Conservation (phyloP, 768 basidiomycete genomes). For the Gyrodon lividus region DNA sequence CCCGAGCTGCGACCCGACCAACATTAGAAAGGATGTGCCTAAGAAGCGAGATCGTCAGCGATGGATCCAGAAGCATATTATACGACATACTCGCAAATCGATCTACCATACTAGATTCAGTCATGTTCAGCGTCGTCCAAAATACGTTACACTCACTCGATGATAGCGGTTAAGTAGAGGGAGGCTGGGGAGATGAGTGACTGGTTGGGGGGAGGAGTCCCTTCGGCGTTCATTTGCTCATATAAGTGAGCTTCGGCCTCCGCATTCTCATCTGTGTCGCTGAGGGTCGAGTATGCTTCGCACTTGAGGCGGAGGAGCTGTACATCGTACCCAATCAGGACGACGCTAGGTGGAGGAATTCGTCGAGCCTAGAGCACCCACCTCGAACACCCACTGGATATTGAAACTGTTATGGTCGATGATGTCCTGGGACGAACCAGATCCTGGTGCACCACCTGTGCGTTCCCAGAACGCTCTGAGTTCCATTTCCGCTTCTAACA, state of each 20-base stretch:
- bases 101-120: conserved; percentile 46
- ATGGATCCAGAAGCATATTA: conserved; percentile 1
- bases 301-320: conserved; percentile 83
- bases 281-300: conserved; percentile 83
- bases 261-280: conserved; percentile 76
- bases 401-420: conserved; percentile 62
- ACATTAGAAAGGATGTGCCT: conserved; percentile 87
- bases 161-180: conserved; percentile 86
- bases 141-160: conserved; percentile 67
- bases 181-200: conserved; percentile 76
- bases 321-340: neutral
- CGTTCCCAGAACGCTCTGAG: conserved; percentile 86
- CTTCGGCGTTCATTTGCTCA: conserved; percentile 56
- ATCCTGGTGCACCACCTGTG: conserved; percentile 41
- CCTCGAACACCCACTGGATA: conserved; percentile 76
- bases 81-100: conserved; percentile 79
- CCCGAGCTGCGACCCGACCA: conserved; percentile 79
- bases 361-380: conserved; percentile 27
- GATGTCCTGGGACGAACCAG: conserved; percentile 27
- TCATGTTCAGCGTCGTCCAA: conserved; percentile 15
- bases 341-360: neutral
- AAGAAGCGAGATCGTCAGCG: conserved; percentile 9
- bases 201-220: conserved; percentile 50
- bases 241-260: conserved; percentile 60
- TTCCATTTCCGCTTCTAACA: conserved; percentile 92